Conservation (phyloP, 2,329 filamentous ascomycete species). For the Beauveria sp. region DNA sequence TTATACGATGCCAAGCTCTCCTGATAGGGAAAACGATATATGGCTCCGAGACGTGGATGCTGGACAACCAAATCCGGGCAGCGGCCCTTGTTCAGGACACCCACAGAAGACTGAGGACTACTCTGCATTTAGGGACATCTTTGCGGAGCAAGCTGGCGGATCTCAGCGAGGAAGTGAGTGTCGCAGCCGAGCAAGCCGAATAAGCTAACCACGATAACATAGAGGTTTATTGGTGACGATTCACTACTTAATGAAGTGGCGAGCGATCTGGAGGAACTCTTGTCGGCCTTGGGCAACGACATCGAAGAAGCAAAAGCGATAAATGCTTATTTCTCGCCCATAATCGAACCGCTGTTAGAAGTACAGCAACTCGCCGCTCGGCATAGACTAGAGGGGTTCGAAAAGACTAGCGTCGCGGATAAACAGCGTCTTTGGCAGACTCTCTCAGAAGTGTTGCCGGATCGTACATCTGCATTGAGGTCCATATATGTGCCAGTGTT, state of each 20-base stretch:
- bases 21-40: not conserved
- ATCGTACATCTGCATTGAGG: not conserved
- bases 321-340: not conserved
- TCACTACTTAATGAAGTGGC: not conserved
- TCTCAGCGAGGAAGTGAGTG: not conserved
- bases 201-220: not conserved
- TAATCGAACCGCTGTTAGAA: not conserved
- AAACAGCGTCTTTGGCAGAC: not conserved
- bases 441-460: not conserved
- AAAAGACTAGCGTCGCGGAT: not conserved
- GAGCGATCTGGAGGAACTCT: not conserved
- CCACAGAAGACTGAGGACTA: not conserved
- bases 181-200: not conserved
- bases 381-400: not conserved
- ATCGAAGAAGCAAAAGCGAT: not conserved
- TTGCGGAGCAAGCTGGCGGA: not conserved
- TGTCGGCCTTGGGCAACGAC: not conserved
- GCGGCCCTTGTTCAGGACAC: not conserved
- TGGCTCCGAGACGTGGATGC: not conserved
- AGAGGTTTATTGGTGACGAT: not conserved
- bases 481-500: not conserved
- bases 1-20: not conserved
- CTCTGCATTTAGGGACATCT: not conserved
- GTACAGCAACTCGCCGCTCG: not conserved
- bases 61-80: not conserved